Evolutionary conservation across 2,329 filamentous ascomycete genomes (phyloP), one percentile per base, ranked within the genome.

Genomic region (Arthrobotrys pseudoclavata): DNA sequence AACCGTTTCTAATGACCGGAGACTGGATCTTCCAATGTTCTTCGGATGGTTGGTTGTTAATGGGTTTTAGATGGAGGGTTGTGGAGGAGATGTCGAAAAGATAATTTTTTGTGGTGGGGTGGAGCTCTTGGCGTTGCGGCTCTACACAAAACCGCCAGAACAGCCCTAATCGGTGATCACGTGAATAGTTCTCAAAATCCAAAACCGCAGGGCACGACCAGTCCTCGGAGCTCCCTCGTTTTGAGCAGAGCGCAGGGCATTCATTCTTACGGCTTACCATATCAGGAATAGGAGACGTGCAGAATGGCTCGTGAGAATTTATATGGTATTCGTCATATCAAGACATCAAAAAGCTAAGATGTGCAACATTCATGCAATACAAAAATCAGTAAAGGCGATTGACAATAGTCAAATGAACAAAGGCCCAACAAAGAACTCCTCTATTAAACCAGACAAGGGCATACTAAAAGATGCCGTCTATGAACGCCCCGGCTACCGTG

Each of bases 21-120:
- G 72, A 76, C 72, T 76, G 72, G 72, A 76, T 50, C 72, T 76
- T 76, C 71, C 71, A 67, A 76, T 70, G 71, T 76, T 76, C 71
- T 76, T 69, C 48, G 52, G 64, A 53, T 40, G 18, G 37, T 60
- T 67, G 70, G 55, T 66, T 68, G 62, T 48, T 60, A 60, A 76
- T 75, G 70, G 53, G 62, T 68, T 62, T 68, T 64, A 50, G 69
- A 66, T 66, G 24, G 55, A 57, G n/a, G 31, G 55, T 76, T 42
- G 63, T 26, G 55, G 37, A 15, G 10, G 26, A 61, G 60, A 64
- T 76, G 50, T 57, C 26, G 60, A 72, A 66, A 63, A 42, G 34
- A 55, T 55, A 64, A 53, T 69, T 52, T 69, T 67, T 70, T 53
- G 42, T 69, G 63, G 69, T 74, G 70, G 70, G 53, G 63, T 57